phyloP scores from a whole-genome alignment of 164 flowering plant species.

The Stephania yunnanensis region DNA sequence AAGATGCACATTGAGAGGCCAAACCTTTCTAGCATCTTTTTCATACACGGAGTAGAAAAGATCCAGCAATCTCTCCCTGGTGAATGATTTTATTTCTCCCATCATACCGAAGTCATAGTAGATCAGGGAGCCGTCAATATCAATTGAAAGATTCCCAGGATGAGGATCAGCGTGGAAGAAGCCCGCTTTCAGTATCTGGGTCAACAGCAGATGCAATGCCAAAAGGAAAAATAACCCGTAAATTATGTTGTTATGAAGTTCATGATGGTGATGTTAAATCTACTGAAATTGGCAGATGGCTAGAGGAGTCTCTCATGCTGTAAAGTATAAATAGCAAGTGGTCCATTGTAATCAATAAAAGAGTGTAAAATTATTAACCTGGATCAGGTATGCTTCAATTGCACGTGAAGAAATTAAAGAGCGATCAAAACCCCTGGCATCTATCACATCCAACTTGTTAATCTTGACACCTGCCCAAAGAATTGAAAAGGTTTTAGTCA shows the following conservation, averaged over 20 bases:
- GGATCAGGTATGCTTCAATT: slow-evolving; percentile 84
- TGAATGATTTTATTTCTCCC: slow-evolving; percentile 90
- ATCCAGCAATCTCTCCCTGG: slow-evolving; percentile 69
- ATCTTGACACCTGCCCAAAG: slow-evolving; percentile 68
- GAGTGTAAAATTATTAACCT: slow-evolving; percentile 37
- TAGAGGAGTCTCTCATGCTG: background rate
- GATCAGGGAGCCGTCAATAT: slow-evolving; percentile 73
- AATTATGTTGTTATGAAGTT: background rate
- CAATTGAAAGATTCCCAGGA: slow-evolving; percentile 96
- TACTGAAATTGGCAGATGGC: background rate
- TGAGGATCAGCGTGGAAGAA: slow-evolving; percentile 99
- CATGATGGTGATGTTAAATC: no score
- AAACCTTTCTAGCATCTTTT: slow-evolving; percentile 91
- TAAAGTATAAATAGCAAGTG: background rate
- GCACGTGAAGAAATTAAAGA: slow-evolving; percentile 78
- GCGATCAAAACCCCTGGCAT: slow-evolving; percentile 55
- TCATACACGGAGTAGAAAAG: slow-evolving; percentile 89
- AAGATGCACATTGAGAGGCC: background rate
- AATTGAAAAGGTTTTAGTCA: slow-evolving; percentile 7
- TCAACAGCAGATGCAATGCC: background rate
- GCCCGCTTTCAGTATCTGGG: slow-evolving; percentile 85
- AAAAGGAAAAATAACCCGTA: slow-evolving; percentile 1
- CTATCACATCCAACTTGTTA: slow-evolving; percentile 49
- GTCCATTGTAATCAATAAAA: slow-evolving; percentile 2
- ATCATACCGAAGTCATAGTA: slow-evolving; percentile 99